These are phyloP conservation scores for Penicillium salamii DNA, from an alignment of 495 filamentous ascomycete species.

Conservation along the genomic window DNA sequence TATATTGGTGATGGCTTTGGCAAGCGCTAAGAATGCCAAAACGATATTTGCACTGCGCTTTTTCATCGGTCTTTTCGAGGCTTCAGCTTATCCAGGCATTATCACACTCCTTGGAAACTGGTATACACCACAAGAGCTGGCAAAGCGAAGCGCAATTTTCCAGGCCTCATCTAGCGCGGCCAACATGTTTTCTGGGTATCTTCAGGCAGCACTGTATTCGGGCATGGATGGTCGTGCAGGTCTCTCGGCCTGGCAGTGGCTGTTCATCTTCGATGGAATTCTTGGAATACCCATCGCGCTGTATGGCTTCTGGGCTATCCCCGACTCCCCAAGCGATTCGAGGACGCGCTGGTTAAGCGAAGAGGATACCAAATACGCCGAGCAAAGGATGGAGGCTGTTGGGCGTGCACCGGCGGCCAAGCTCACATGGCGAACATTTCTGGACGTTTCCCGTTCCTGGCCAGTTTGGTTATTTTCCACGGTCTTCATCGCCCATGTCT, in stretches of 20 bases:
- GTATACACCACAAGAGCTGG: constrained; percentile 37
- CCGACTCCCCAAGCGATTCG: constrained; percentile 25
- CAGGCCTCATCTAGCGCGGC: constrained; percentile 21
- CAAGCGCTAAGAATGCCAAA: constrained; percentile 20
- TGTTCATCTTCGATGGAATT: constrained; percentile 51
- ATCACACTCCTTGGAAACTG: constrained; percentile 50
- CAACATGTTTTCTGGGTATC: constrained; percentile 48
- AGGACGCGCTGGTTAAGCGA: constrained; percentile 30
- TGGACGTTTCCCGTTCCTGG: constrained; percentile 14
- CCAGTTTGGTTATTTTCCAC: constrained; percentile 15
- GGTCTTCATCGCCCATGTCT: constrained; percentile 14
- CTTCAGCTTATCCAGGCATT: constrained; percentile 46
- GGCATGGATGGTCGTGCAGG: constrained; percentile 39
- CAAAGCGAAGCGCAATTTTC: constrained; percentile 37
- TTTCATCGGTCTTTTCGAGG: constrained; percentile 48
- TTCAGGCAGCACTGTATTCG: constrained; percentile 46
- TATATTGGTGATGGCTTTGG: constrained; percentile 12
- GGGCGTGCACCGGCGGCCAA: constrained; percentile 29
- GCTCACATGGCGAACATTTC: constrained; percentile 11
- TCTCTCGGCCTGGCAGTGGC: constrained; percentile 36
- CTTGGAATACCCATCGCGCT: constrained; percentile 41
- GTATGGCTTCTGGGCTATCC: constrained; percentile 15
- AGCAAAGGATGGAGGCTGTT: constrained; percentile 42
- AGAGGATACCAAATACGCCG: constrained; percentile 6
- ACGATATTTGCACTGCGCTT: constrained; percentile 50